Conservation (phyloP, 371 early-diverging fungal species). For the Rhizomucor pusillus region DNA sequence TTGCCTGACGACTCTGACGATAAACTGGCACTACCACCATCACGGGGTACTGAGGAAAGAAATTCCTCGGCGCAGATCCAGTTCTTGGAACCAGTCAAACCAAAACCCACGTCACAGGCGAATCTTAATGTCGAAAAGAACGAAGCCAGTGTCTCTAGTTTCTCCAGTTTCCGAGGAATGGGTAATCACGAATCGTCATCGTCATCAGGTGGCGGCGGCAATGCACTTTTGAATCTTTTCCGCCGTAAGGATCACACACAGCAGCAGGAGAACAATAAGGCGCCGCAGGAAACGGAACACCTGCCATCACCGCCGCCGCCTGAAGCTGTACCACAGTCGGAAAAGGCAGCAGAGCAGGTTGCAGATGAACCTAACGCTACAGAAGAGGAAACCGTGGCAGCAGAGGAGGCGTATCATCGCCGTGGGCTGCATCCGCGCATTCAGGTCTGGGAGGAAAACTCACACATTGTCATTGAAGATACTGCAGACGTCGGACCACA, state of each 20-base stretch:
- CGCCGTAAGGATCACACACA: conserved; percentile 24
- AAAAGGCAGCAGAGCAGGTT: conserved; percentile 11
- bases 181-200: background rate
- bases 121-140: conserved; percentile 25
- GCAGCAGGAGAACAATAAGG: background rate
- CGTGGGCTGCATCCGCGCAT: conserved; percentile 21
- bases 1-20: conserved; percentile 31
- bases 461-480: conserved; percentile 35
- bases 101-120: conserved; percentile 18
- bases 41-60: background rate
- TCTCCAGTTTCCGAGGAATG: conserved; percentile 20
- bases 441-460: conserved; percentile 40
- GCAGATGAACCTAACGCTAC: conserved; percentile 1
- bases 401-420: conserved; percentile 6
- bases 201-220: background rate
- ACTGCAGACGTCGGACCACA: conserved; percentile 19
- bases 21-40: background rate
- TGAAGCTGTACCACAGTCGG: conserved; percentile 4
- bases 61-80: conserved; percentile 31
- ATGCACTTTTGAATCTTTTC: conserved; percentile 27
- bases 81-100: conserved; percentile 49
- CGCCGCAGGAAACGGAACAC: conserved; percentile 5
- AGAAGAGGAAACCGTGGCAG: background rate
- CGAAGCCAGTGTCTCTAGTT: conserved; percentile 33
- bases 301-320: background rate